These are phyloP conservation scores for Russula sp. DNA, from an alignment of 768 basidiomycete species.

Conservation along the genomic window DNA sequence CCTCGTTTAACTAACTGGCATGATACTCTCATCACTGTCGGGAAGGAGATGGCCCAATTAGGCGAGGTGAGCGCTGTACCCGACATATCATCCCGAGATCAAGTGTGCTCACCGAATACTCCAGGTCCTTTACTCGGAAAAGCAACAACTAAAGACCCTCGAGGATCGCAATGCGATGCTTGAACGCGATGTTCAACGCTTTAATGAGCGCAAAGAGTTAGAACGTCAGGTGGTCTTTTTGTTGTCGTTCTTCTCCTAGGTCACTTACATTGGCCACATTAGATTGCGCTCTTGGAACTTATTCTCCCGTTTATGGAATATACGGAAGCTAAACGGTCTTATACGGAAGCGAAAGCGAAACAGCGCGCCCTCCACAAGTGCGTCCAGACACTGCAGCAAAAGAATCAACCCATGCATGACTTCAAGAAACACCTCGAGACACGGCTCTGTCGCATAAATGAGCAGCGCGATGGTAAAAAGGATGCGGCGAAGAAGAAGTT, in stretches of 20 bases:
- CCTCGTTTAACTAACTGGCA: slow-evolving; percentile 77
- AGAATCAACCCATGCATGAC: slow-evolving; percentile 64
- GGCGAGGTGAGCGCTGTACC: slow-evolving; percentile 49
- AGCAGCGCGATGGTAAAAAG: slow-evolving; percentile 53
- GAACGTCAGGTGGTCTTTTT: slow-evolving; percentile 52
- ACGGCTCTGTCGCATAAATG: slow-evolving; percentile 38
- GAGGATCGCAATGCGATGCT: slow-evolving; percentile 71
- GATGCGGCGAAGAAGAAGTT: slow-evolving; percentile 48
- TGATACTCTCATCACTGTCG: slow-evolving; percentile 63
- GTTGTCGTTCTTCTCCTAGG: neutral
- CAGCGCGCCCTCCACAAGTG: slow-evolving; percentile 51
- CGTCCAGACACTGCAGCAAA: slow-evolving; percentile 52
- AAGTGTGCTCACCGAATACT: neutral
- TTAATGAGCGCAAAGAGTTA: slow-evolving; percentile 67
- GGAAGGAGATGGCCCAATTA: slow-evolving; percentile 54
- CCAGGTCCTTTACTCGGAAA: slow-evolving; percentile 54
- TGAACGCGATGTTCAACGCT: slow-evolving; percentile 76
- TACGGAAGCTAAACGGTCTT: slow-evolving; percentile 52
- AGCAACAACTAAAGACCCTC: slow-evolving; percentile 54
- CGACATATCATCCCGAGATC: neutral
- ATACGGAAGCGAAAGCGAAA: slow-evolving; percentile 47
- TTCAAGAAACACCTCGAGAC: slow-evolving; percentile 45
- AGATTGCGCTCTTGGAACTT: slow-evolving; percentile 66
- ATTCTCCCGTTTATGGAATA: slow-evolving; percentile 72
- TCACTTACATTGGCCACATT: neutral